Base-by-base conservation (phyloP, 2,329 filamentous ascomycete species). In the Botrytis elliptica region DNA sequence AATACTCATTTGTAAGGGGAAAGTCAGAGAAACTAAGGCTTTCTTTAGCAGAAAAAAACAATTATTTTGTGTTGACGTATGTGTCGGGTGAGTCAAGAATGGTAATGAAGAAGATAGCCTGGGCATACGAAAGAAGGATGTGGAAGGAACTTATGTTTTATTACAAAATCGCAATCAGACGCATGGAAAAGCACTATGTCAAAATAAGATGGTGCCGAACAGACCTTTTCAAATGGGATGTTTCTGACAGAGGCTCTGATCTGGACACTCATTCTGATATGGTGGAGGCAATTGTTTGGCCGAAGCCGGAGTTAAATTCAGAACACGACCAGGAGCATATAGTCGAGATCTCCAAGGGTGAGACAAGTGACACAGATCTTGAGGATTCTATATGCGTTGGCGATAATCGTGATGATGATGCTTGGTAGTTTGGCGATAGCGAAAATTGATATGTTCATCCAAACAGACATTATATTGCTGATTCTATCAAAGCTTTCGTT, bases 81-180 rank as follows among this genome's bases (percentile, higher is more conserved):
- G 25, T n/a, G 0, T 52, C 49, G 25, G 0, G 1, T 1, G 49
- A 52, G 49, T 52, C 49, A 52, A 0, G 33, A 3, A 9, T 5
- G 4, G 6, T 64, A 5, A 64, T 64, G 38, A 9, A 44, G 7
- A 29, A n/a, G 14, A 40, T 64, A 8, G 38, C 40, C 38, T 20
- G 25, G 25, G 38, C 62, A n/a, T 64, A 44, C 25, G 38, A 64
- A 38, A 42, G n/a, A 8, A 20, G 38, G 8, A 12, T 1, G 14
- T 64, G 62, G 62, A 42, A n/a, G 25, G 16, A n/a, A 12, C 3
- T 64, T 1, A 20, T 25, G 0, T 1, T 4, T 14, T 20, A n/a
- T 29, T 64, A 64, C 25, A 64, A 20, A 40, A 25, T n/a, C 4
- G 62, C 62, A 1, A 16, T 64, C 4, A 2, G 9, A 12, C 16